A percentile compares a stretch with the other conserved stretches of the same genome.
phyloP scores from a whole-genome alignment of 2,329 filamentous ascomycete species.

The Annulohypoxylon truncatum region DNA sequence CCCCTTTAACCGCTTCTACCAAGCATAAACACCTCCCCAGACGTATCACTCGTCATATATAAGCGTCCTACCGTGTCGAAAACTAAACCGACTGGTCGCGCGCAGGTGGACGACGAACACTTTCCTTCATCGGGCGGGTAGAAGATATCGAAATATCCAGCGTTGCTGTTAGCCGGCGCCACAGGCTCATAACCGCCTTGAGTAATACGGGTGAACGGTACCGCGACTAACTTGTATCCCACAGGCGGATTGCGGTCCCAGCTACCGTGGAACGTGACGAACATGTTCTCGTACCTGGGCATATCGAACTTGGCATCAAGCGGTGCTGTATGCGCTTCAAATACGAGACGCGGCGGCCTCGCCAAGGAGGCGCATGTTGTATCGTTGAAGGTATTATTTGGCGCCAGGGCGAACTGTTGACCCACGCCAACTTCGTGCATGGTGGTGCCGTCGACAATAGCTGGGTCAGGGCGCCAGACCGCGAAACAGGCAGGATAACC shows the following conservation, averaged over 20 bases:
- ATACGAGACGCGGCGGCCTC: constrained; percentile 59
- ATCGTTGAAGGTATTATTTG: constrained; percentile 46
- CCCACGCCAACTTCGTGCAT: constrained; percentile 47
- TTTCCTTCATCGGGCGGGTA: constrained; percentile 58
- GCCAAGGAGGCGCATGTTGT: constrained; percentile 40
- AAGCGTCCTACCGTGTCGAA: constrained; percentile 58
- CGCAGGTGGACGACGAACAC: constrained; percentile 60
- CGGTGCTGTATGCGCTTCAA: constrained; percentile 70
- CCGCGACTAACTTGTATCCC: constrained; percentile 53
- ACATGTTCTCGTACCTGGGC: constrained; percentile 62
- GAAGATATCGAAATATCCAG: constrained; percentile 61
- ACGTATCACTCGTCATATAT: constrained; percentile 65
- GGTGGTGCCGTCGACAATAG: constrained; percentile 46
- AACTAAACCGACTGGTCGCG: constrained; percentile 62
- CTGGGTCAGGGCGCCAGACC: constrained; percentile 53
- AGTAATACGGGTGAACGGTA: constrained; percentile 50
- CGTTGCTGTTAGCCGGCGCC: constrained; percentile 51
- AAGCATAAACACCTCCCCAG: constrained; percentile 59
- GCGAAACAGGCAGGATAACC: constrained; percentile 66
- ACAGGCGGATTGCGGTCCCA: constrained; percentile 56
- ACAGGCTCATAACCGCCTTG: constrained; percentile 46
- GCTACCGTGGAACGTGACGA: constrained; percentile 71
- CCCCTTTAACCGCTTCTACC: not conserved
- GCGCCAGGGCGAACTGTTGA: constrained; percentile 49
- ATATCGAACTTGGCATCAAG: constrained; percentile 72